A percentile compares a stretch with the other conserved stretches of the same genome.
Conservation (phyloP, 2,329 filamentous ascomycete genomes). For the Colletotrichum scovillei region DNA sequence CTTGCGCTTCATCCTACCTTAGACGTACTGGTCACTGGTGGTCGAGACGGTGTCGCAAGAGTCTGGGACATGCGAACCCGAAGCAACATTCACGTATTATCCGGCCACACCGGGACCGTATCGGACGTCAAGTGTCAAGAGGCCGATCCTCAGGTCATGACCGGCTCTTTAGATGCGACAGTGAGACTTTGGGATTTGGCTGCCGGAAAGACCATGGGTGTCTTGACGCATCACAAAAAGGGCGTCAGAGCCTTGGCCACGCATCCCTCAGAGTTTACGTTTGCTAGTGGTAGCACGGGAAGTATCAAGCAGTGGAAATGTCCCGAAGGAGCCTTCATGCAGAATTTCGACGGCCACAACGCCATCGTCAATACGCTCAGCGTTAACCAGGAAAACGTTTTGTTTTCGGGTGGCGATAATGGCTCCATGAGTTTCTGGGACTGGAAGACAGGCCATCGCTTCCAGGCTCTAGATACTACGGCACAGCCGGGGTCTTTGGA, state of each 20-base stretch:
- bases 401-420: constrained; percentile 95
- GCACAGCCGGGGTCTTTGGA: constrained; percentile 95
- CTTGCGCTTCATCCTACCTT: constrained; percentile 93
- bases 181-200: constrained; percentile 95
- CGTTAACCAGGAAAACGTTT: constrained; percentile 93
- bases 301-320: constrained; percentile 99
- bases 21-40: constrained; percentile 94
- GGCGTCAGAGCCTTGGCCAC: constrained; percentile 86
- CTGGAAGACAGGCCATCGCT: constrained; percentile 95
- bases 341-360: constrained; percentile 97
- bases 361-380: constrained; percentile 94
- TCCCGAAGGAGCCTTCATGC: constrained; percentile 97
- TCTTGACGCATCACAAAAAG: constrained; percentile 98
- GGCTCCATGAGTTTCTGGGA: constrained; percentile 98
- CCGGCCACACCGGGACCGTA: constrained; percentile 91
- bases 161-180: constrained; percentile 90
- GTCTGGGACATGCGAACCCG: constrained; percentile 99
- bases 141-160: constrained; percentile 95
- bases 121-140: constrained; percentile 93
- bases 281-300: constrained; percentile 89
- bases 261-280: constrained; percentile 95
- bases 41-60: constrained; percentile 90
- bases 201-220: constrained; percentile 94
- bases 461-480: constrained; percentile 89
- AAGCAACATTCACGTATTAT: constrained; percentile 93